These are phyloP conservation scores for Phytophthora pisi DNA, from an alignment of 352 stramenopile genomes.

Conservation along the genomic window DNA sequence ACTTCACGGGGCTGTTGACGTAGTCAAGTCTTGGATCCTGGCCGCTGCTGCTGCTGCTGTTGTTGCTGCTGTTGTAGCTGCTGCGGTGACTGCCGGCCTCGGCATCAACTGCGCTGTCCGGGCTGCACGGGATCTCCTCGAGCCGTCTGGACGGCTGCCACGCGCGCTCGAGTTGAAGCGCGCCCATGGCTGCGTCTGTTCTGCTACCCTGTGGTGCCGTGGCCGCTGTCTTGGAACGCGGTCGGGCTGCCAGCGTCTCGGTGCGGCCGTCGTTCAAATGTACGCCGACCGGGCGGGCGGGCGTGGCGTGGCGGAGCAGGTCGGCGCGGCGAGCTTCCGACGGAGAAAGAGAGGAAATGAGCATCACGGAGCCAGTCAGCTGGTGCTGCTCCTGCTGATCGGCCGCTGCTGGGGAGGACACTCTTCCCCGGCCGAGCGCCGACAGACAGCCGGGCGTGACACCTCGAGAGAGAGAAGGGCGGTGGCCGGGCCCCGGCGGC, in stretches of 20 bases:
- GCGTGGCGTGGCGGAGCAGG: neutral
- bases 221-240: constrained; percentile 3
- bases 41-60: neutral
- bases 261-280: neutral
- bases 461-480: constrained; percentile 30
- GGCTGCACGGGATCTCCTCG: neutral
- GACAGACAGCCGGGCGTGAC: constrained; percentile 34
- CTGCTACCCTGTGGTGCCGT: constrained; percentile 19
- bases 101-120: neutral
- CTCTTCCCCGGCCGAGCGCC: constrained; percentile 23
- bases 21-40: neutral
- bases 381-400: constrained; percentile 42
- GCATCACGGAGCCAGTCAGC: constrained; percentile 42
- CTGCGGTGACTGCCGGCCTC: neutral
- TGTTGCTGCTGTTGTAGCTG: neutral
- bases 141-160: neutral
- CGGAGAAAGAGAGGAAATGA: constrained; percentile 47
- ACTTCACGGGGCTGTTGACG: neutral
- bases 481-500: constrained; percentile 7
- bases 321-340: constrained; percentile 26
- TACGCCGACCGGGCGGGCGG: constrained; percentile 6
- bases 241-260: constrained; percentile 3
- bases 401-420: constrained; percentile 29
- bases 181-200: constrained; percentile 31
- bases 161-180: constrained; percentile 29